phyloP scores from a whole-genome alignment of 768 basidiomycete genomes.

The Terana coerulea region DNA sequence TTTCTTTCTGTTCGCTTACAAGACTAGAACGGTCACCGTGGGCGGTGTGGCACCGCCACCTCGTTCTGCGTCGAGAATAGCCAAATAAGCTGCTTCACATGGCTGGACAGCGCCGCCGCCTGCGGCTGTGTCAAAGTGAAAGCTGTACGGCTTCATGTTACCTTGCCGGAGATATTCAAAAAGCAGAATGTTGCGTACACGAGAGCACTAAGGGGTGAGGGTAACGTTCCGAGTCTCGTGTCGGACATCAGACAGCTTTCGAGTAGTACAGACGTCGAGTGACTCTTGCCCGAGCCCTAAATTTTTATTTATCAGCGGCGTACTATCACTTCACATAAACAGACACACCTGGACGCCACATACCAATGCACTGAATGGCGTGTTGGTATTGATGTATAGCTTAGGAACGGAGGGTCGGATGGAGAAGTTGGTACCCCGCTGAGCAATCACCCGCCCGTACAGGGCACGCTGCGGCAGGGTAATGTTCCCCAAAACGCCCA shows the following conservation, averaged over 20 bases:
- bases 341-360: slow-evolving; percentile 58
- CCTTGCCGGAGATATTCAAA: not conserved
- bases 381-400: slow-evolving; percentile 33
- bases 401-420: not conserved
- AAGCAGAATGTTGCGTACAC: slow-evolving; percentile 24
- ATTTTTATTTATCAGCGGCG: no score
- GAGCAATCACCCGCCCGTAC: slow-evolving; percentile 8
- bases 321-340: no score
- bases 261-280: slow-evolving; percentile 59
- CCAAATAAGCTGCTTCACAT: slow-evolving; percentile 60
- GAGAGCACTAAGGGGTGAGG: slow-evolving; percentile 53
- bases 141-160: no score
- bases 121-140: slow-evolving; percentile 20
- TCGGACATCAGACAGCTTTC: slow-evolving; percentile 63
- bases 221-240: slow-evolving; percentile 44
- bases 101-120: slow-evolving; percentile 17
- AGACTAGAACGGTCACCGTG: slow-evolving; percentile 50
- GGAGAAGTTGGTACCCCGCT: not conserved
- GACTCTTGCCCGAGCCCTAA: slow-evolving; percentile 62
- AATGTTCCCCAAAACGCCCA: not conserved
- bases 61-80: slow-evolving; percentile 28
- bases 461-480: slow-evolving; percentile 9
- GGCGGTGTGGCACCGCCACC: slow-evolving; percentile 26
- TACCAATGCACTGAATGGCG: slow-evolving; percentile 65
- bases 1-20: slow-evolving; percentile 4